These are phyloP conservation scores for Boletus subparvulus DNA, from an alignment of 768 basidiomycete species.

Conservation along the genomic window DNA sequence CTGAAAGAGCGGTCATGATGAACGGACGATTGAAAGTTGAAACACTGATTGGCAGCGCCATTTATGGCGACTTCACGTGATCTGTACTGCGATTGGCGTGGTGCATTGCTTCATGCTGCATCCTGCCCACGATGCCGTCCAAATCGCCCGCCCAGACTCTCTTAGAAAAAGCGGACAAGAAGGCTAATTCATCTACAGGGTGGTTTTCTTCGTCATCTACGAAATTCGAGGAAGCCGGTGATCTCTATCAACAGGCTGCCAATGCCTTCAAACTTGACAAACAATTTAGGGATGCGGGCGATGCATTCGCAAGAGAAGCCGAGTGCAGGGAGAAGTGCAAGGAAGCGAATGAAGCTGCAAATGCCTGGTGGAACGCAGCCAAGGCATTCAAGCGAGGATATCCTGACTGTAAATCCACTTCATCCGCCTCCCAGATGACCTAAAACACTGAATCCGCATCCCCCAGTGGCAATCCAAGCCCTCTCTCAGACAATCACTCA, in stretches of 20 bases:
- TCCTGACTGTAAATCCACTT: slow-evolving; percentile 69
- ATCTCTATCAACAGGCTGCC: slow-evolving; percentile 92
- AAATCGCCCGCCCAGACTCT: slow-evolving; percentile 77
- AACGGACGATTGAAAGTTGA: background rate
- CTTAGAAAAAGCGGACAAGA: slow-evolving; percentile 91
- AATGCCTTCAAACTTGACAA: slow-evolving; percentile 93
- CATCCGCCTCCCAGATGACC: background rate
- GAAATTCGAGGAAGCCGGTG: slow-evolving; percentile 94
- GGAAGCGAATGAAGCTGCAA: slow-evolving; percentile 92
- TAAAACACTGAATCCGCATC: slow-evolving; percentile 8
- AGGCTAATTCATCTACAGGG: slow-evolving; percentile 73
- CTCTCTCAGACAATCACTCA: slow-evolving; percentile 81
- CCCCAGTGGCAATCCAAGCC: slow-evolving; percentile 84
- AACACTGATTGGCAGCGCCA: background rate
- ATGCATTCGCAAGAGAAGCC: slow-evolving; percentile 90
- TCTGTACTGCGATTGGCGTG: background rate
- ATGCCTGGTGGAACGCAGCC: slow-evolving; percentile 98
- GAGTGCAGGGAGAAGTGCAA: slow-evolving; percentile 89
- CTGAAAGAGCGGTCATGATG: slow-evolving; percentile 36
- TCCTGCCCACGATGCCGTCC: slow-evolving; percentile 51
- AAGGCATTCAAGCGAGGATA: slow-evolving; percentile 92
- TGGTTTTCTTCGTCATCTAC: slow-evolving; percentile 86
- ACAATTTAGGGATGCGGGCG: slow-evolving; percentile 87
- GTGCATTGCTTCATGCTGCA: background rate
- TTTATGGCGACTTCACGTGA: slow-evolving; percentile 15